Conservation (phyloP, 2,329 filamentous ascomycete genomes). For the Pseudogymnoascus sp. region DNA sequence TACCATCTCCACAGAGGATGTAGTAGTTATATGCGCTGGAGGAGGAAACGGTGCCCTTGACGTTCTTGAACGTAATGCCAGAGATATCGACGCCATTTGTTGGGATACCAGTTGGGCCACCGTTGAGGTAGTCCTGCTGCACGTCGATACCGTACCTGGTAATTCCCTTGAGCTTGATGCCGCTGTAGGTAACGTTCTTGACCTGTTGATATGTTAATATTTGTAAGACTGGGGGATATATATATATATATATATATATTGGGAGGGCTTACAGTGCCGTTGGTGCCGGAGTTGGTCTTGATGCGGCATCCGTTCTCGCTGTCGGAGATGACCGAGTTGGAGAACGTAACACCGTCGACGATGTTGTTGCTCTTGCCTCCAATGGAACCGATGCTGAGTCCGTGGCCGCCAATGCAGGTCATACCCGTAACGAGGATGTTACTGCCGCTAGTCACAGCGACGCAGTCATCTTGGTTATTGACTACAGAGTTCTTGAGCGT, state of each 20-base stretch:
- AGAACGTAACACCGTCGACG: conserved; percentile 44
- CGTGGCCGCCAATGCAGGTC: conserved; percentile 28
- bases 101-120: conserved; percentile 31
- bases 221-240: background rate
- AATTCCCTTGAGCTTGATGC: conserved; percentile 42
- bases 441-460: conserved; percentile 48
- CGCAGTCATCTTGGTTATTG: conserved; percentile 51
- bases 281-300: conserved; percentile 45
- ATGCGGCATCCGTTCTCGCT: conserved; percentile 49
- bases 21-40: conserved; percentile 30
- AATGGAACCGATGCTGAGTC: conserved; percentile 51
- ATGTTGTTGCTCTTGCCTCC: conserved; percentile 46
- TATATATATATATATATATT: background rate
- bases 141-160: conserved; percentile 47
- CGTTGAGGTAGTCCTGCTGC: conserved; percentile 49
- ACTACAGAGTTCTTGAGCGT: conserved; percentile 42
- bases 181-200: conserved; percentile 41
- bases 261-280: conserved; percentile 36
- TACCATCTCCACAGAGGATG: conserved; percentile 32
- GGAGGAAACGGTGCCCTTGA: conserved; percentile 28
- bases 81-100: conserved; percentile 32
- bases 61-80: conserved; percentile 29
- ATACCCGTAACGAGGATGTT: conserved; percentile 24
- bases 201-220: background rate
- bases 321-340: conserved; percentile 38